Percentiles rank a stretch among this genome's conserved stretches.
phyloP scores from a whole-genome alignment of 176 grass and related monocot species.

The sorghum (Sorghum bicolor) region Sorghum_bicolor_NCBIv3 NC_012872.2:67073501-67074000 shows the following conservation, averaged over 20 bases:
- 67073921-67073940: too few species aligned
- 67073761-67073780: constrained; percentile 93
- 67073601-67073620: constrained; percentile 75
- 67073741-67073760: constrained; percentile 96
- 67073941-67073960: too few species aligned
- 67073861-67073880: too few species aligned
- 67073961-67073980: too few species aligned
- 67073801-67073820: background rate
- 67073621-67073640: background rate
- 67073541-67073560: constrained; percentile 76
- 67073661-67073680: background rate
- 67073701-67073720: constrained; percentile 63
- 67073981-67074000: too few species aligned
- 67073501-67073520: background rate
- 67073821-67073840: too few species aligned
- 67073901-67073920: too few species aligned
- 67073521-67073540: constrained; percentile 84
- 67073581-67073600: constrained; percentile 81
- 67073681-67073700: background rate
- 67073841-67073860: too few species aligned
- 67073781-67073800: constrained; percentile 26
- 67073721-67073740: constrained; percentile 86
- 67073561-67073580: constrained; percentile 89
- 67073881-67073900: too few species aligned
- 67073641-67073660: background rate